Evolutionary conservation across 306 rosid species (phyloP).

Genomic region (Quercus variabilis): DNA sequence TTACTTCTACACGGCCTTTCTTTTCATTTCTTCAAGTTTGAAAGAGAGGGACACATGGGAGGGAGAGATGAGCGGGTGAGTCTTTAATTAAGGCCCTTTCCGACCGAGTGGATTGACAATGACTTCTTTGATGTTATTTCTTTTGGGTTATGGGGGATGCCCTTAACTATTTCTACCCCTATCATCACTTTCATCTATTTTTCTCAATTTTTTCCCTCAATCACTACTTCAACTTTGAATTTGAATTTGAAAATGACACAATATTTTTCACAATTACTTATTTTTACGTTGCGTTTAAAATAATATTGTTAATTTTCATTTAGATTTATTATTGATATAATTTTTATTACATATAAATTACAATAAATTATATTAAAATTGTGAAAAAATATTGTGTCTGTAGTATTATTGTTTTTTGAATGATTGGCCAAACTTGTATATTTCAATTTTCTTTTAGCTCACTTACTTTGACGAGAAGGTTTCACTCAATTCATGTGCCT

Average conservation of each 20-base stretch:
- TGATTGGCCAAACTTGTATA: not conserved
- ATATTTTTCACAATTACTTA: no score
- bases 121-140: constrained; percentile 35
- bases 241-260: no score
- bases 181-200: not conserved
- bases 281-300: no score
- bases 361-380: not conserved
- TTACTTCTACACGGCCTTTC: constrained; percentile 38
- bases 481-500: constrained; percentile 14
- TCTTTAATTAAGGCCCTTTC: constrained; percentile 6
- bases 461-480: constrained; percentile 34
- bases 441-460: not conserved
- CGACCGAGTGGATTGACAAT: constrained; percentile 37
- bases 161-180: not conserved
- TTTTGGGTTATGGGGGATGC: constrained; percentile 58
- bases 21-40: constrained; percentile 6
- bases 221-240: no score
- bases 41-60: not conserved
- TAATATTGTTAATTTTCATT: no score
- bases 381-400: no score
- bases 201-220: no score
- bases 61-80: not conserved
- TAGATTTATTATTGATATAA: no score
- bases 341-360: not conserved
- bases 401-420: not conserved